phyloP scores from a whole-genome alignment of 176 grass and related monocot species.

The Juncus inflexus region DNA sequence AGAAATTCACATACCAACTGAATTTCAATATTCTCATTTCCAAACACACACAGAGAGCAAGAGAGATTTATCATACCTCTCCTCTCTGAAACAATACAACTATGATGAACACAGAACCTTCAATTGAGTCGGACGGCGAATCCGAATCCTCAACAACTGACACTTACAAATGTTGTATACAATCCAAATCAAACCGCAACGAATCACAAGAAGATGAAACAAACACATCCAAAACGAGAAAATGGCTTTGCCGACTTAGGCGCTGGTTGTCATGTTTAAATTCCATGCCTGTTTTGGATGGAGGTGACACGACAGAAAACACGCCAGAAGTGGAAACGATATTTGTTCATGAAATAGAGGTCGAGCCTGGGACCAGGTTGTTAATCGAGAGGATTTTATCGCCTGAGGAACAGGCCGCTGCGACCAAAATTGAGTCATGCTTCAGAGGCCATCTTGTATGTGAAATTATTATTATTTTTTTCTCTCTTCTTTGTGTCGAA shows the following conservation, averaged over 20 bases:
- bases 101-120: too few relatives aligned
- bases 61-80: neutral
- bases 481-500: neutral
- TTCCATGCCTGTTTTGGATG: neutral
- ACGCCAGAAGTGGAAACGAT: neutral
- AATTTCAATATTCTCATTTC: neutral
- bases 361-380: neutral
- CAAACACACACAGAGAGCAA: slow-evolving; percentile 14
- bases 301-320: neutral
- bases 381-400: neutral
- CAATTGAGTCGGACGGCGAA: neutral
- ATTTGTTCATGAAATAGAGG: neutral
- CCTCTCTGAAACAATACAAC: too few relatives aligned
- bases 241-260: neutral
- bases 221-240: neutral
- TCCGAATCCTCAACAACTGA: too few relatives aligned
- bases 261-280: neutral
- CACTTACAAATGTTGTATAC: too few relatives aligned
- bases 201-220: neutral
- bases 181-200: too few relatives aligned
- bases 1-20: neutral
- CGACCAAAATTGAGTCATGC: slow-evolving; percentile 31
- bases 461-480: neutral
- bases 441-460: slow-evolving; percentile 40
- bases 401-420: slow-evolving; percentile 5